Evolutionary conservation across 31 red algal species (phyloP).

Genomic region (Asparagopsis taxiformis): DNA sequence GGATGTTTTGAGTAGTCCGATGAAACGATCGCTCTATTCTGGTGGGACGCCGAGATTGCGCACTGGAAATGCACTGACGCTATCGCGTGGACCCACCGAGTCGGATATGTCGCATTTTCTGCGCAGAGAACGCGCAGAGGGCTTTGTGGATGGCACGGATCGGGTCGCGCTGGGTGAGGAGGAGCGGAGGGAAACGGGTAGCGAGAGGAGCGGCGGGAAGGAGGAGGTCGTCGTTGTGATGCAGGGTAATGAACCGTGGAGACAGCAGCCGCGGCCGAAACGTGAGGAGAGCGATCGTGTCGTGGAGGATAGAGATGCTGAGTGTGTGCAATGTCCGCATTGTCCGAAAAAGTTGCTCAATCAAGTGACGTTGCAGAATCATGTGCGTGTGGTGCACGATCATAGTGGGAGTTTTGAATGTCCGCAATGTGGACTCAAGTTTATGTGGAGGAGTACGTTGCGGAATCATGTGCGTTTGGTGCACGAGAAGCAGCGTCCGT

Average conservation of each 20-base stretch:
- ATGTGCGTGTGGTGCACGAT: slow-evolving; percentile 52
- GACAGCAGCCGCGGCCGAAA: not conserved
- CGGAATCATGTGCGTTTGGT: slow-evolving; percentile 66
- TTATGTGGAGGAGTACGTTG: slow-evolving; percentile 62
- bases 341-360: slow-evolving; percentile 33
- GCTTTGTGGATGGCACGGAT: slow-evolving; percentile 2
- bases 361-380: slow-evolving; percentile 63
- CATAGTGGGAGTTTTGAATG: slow-evolving; percentile 46
- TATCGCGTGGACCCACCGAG: slow-evolving; percentile 23
- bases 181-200: not conserved
- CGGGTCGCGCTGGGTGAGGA: not conserved
- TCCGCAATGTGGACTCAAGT: slow-evolving; percentile 24
- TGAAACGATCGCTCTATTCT: slow-evolving; percentile 15
- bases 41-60: too few relatives aligned
- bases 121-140: not conserved
- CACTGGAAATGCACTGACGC: slow-evolving; percentile 5
- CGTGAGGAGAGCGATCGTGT: too few relatives aligned
- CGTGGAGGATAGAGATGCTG: slow-evolving; percentile 2
- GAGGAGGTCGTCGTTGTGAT: slow-evolving; percentile 5
- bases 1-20: slow-evolving; percentile 31
- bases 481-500: slow-evolving; percentile 54
- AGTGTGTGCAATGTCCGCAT: slow-evolving; percentile 45
- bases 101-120: slow-evolving; percentile 40
- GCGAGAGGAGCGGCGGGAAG: not conserved
- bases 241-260: not conserved